Base-by-base conservation (phyloP, 2,329 filamentous ascomycete genomes). In the Alternaria ethzedia region DNA sequence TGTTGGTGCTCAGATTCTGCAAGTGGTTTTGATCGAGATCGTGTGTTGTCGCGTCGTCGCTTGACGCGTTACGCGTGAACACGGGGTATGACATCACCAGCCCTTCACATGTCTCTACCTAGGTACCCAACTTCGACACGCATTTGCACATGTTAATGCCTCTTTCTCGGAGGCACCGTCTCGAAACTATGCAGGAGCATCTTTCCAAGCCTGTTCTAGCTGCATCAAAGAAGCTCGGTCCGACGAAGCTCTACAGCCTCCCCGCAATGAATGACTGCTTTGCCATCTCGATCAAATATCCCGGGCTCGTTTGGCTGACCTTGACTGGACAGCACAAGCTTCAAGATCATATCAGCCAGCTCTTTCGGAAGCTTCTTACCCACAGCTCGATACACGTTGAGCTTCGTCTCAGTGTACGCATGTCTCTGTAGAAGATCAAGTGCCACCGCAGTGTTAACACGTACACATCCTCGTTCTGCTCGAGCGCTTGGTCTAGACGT, bases 71-170 rank as follows among this genome's bases (percentile, higher is more conserved):
- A 3, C 36, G 36, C 54, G 47, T 52, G 21, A 41, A 41, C 59
- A 61, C 59, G 59, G 54, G 47, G 54, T 54, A 51, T 61, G 59
- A 61, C 59, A 52, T 61, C 59, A 58, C 45, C 12, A 8, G 12
- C 25, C 15, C 15, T 28, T n/a, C 15, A 17, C 11, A 8, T 17
- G 32, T n/a, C 11, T 17, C 10, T 43, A 26, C 46, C n/a, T n/a
- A n/a, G n/a, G n/a, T n/a, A n/a, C n/a, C 20, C 55, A 17, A n/a
- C 54, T 28, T 21, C 20, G 17, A 52, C 51, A 11, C 17, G 25
- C 23, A 9, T 17, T 12, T 3, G 44, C 2, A 9, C 17, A 13
- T n/a, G 9, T 41, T 8, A 10, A 23, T 6, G 17, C 26, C 5
- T 32, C 10, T 23, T 26, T 10, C 3, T 47, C 7, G 9, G 45